A percentile compares a stretch with the other conserved stretches of the same genome.
Evolutionary conservation across 768 basidiomycete species (phyloP).

Genomic region (Gautieria morchelliformis): DNA sequence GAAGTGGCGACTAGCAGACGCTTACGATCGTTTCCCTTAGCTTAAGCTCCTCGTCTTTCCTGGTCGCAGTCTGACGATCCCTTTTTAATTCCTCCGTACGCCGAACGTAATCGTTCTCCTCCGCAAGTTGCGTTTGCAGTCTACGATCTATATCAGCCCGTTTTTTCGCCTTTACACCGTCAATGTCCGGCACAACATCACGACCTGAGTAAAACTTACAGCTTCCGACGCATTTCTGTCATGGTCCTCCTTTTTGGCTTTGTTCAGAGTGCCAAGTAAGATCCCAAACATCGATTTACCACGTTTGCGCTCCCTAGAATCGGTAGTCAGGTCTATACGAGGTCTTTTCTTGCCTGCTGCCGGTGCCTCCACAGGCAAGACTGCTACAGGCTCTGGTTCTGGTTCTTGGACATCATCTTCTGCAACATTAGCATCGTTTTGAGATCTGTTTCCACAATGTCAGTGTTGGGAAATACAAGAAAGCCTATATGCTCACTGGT

Average conservation of each 20-base stretch:
- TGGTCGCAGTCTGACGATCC: slow-evolving; percentile 63
- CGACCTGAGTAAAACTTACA: slow-evolving; percentile 29
- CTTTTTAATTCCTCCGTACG: slow-evolving; percentile 81
- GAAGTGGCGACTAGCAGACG: slow-evolving; percentile 10
- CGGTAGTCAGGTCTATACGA: slow-evolving; percentile 55
- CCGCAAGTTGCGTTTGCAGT: slow-evolving; percentile 74
- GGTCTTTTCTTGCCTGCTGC: slow-evolving; percentile 53
- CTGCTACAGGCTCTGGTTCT: slow-evolving; percentile 26
- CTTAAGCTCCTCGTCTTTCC: slow-evolving; percentile 76
- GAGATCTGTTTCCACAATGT: background rate
- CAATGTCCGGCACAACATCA: background rate
- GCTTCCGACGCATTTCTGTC: slow-evolving; percentile 80
- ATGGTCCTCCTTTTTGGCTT: slow-evolving; percentile 81
- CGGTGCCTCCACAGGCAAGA: slow-evolving; percentile 21
- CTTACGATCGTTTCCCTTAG: slow-evolving; percentile 74
- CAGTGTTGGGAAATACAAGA: background rate
- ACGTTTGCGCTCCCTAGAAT: slow-evolving; percentile 58
- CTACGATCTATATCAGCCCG: slow-evolving; percentile 75
- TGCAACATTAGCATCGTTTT: background rate
- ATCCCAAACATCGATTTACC: slow-evolving; percentile 86
- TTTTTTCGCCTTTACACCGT: slow-evolving; percentile 57
- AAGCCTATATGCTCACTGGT: background rate
- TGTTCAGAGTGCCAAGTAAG: slow-evolving; percentile 73
- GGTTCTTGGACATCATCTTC: slow-evolving; percentile 3
- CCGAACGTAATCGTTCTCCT: slow-evolving; percentile 80